phyloP scores from a whole-genome alignment of 2,329 filamentous ascomycete species.

The Teratosphaeria viscida region DNA sequence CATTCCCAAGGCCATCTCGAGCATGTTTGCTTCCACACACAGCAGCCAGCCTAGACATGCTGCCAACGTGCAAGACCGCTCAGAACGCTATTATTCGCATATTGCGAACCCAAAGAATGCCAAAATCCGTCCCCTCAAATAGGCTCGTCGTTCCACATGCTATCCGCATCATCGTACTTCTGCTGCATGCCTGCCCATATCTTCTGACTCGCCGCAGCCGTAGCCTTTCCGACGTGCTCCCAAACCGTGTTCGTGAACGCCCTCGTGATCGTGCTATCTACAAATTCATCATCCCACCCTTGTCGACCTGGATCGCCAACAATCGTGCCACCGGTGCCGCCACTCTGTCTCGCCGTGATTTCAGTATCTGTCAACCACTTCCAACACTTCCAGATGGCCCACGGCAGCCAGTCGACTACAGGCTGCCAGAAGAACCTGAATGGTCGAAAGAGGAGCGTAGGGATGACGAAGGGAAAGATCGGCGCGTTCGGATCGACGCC shows the following conservation, averaged over 20 bases:
- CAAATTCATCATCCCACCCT: neutral
- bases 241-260: neutral
- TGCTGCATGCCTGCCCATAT: slow-evolving; percentile 13
- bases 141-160: slow-evolving; percentile 20
- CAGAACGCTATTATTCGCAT: neutral
- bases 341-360: neutral
- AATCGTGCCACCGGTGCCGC: neutral
- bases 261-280: neutral
- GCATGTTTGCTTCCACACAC: neutral
- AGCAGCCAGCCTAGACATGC: neutral
- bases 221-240: neutral
- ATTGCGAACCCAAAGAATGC: neutral
- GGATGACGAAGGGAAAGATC: slow-evolving; percentile 44
- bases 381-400: neutral
- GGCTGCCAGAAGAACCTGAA: slow-evolving; percentile 28
- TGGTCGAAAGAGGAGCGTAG: slow-evolving; percentile 41
- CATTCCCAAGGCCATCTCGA: neutral
- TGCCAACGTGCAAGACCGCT: neutral
- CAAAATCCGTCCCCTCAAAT: neutral
- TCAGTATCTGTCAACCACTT: neutral
- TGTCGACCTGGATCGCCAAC: neutral
- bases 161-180: slow-evolving; percentile 18
- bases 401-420: slow-evolving; percentile 9
- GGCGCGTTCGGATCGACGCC: slow-evolving; percentile 44
- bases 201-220: slow-evolving; percentile 8